These are phyloP conservation scores for Aegle marmelos DNA, from an alignment of 345 rosid genomes.

Conservation along the genomic window DNA sequence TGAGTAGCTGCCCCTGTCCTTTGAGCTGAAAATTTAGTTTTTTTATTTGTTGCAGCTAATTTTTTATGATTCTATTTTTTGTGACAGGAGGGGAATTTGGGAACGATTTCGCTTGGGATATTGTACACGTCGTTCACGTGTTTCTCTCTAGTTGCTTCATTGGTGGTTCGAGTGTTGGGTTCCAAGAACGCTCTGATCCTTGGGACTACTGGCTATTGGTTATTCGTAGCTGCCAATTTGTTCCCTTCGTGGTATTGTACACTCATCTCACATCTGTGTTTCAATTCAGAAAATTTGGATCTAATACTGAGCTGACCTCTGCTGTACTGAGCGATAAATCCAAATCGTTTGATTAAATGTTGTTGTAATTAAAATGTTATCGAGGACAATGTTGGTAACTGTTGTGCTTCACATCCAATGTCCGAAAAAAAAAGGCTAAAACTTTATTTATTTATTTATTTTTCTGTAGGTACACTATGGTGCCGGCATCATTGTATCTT, in stretches of 20 bases:
- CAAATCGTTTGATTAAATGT: no score
- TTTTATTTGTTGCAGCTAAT: neutral
- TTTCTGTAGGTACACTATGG: slow-evolving; percentile 70
- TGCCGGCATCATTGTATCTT: slow-evolving; percentile 79
- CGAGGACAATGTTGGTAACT: neutral
- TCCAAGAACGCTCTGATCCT: slow-evolving; percentile 79
- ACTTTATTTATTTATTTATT: neutral
- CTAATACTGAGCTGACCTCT: no score
- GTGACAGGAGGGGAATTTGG: slow-evolving; percentile 58
- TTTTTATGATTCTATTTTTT: slow-evolving; percentile 11
- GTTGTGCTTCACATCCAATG: neutral
- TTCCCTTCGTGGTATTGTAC: slow-evolving; percentile 64
- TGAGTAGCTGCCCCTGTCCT: slow-evolving; percentile 18
- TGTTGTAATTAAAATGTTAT: no score
- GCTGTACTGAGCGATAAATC: no score
- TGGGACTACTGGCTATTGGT: slow-evolving; percentile 91
- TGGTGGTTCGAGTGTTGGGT: slow-evolving; percentile 76
- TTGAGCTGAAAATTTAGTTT: neutral
- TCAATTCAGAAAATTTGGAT: no score
- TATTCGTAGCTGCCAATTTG: slow-evolving; percentile 86
- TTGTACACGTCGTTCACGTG: slow-evolving; percentile 77
- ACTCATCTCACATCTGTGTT: no score
- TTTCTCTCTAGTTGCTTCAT: slow-evolving; percentile 76
- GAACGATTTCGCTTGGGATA: slow-evolving; percentile 85
- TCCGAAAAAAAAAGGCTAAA: no score